A percentile compares a stretch with the other conserved stretches of the same genome.
Conservation (phyloP, 2,329 filamentous ascomycete genomes). For the Acephala macrosclerotiorum region DNA sequence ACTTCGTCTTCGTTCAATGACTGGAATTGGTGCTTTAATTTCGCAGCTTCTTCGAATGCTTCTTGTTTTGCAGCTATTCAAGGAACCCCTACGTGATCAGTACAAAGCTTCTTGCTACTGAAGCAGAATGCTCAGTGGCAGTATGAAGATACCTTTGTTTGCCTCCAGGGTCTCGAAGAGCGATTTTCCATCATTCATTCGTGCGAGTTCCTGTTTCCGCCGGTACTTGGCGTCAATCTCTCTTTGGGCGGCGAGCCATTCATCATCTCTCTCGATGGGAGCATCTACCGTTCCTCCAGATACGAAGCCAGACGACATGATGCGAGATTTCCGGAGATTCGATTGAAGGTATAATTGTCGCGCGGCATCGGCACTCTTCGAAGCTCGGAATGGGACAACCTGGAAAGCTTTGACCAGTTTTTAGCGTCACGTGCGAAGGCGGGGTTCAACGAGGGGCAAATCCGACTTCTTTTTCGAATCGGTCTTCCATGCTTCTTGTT, state of each 20-base stretch:
- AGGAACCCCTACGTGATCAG: conserved; percentile 45
- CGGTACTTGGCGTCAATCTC: conserved; percentile 47
- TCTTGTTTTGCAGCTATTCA: conserved; percentile 77
- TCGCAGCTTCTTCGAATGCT: conserved; percentile 77
- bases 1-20: conserved; percentile 81
- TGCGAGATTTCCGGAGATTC: not conserved
- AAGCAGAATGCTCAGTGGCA: conserved; percentile 20
- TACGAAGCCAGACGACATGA: conserved; percentile 58
- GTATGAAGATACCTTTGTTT: conserved; percentile 71
- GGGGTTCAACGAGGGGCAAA: not conserved
- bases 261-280: conserved; percentile 48
- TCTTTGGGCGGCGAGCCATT: conserved; percentile 44
- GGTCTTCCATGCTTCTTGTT: not conserved
- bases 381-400: not conserved
- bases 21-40: conserved; percentile 79
- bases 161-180: conserved; percentile 80
- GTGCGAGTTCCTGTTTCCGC: conserved; percentile 48
- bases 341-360: not conserved
- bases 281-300: conserved; percentile 56
- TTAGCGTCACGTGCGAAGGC: not conserved
- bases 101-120: conserved; percentile 13
- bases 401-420: not conserved
- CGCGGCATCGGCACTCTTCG: not conserved
- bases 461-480: not conserved
- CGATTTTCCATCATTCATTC: conserved; percentile 57